A percentile compares a stretch with the other conserved stretches of the same genome.
These are phyloP conservation scores for Ganoderma lingzhi DNA, from an alignment of 1,284 basidiomycete species.

Conservation along the genomic window DNA sequence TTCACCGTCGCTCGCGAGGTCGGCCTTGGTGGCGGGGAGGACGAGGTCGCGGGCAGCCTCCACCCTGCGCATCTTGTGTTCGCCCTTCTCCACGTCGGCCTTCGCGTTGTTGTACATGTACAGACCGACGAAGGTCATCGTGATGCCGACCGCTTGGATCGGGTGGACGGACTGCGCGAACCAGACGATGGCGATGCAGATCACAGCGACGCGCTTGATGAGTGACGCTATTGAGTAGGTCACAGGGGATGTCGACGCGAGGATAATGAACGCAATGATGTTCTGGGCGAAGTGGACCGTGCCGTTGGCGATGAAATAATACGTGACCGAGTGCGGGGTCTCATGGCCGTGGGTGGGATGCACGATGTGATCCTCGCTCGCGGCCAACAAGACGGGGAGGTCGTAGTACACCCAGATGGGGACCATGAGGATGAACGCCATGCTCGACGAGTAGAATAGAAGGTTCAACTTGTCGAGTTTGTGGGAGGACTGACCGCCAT, in stretches of 20 bases:
- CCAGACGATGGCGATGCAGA: constrained; percentile 98
- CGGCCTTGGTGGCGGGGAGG: constrained; percentile 72
- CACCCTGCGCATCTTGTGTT: constrained; percentile 86
- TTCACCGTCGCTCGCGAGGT: constrained; percentile 32
- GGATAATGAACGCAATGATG: constrained; percentile 96
- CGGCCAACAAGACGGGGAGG: constrained; percentile 68
- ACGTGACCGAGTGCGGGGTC: constrained; percentile 63
- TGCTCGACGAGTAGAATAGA: constrained; percentile 93
- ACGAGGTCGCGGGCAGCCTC: constrained; percentile 81
- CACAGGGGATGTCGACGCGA: constrained; percentile 95
- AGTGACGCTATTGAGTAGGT: constrained; percentile 99
- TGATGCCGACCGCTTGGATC: constrained; percentile 89
- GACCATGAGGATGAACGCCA: constrained; percentile 95
- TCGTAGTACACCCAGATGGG: constrained; percentile 94
- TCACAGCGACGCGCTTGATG: constrained; percentile 98
- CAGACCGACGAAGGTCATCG: constrained; percentile 88
- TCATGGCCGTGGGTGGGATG: constrained; percentile 55
- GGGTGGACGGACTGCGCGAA: constrained; percentile 90
- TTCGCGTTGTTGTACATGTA: constrained; percentile 98
- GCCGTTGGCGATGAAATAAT: constrained; percentile 92
- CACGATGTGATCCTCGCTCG: constrained; percentile 47
- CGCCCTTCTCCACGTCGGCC: constrained; percentile 90
- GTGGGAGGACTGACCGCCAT: constrained; percentile 58
- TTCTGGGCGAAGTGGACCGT: constrained; percentile 97
- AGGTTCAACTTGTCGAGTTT: constrained; percentile 98